Evolutionary conservation across 1,284 basidiomycete genomes (phyloP).

Genomic region (Cryptococcus floricola): DNA sequence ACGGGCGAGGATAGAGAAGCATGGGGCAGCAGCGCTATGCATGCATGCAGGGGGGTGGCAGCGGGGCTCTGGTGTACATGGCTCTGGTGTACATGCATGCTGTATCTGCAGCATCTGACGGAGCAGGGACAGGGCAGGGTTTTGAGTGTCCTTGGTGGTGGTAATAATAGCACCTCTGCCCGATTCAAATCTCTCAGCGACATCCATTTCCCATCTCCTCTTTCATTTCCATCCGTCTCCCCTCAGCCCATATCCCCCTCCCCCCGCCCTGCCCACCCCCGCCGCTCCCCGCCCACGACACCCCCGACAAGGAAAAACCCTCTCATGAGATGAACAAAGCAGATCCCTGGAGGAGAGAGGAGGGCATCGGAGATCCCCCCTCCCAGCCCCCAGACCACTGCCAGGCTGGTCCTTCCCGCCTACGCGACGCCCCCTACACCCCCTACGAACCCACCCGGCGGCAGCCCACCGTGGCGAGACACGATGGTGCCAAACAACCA

Average conservation of each 20-base stretch:
- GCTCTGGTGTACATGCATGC: background rate
- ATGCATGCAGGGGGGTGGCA: background rate
- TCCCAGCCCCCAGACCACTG: background rate
- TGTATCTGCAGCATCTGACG: background rate
- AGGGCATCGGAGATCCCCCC: background rate
- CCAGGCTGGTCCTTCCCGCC: background rate
- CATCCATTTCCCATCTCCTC: background rate
- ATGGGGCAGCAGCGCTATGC: background rate
- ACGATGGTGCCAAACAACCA: too few species aligned
- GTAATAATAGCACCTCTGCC: background rate
- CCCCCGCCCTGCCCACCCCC: too few species aligned
- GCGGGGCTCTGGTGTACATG: too few species aligned
- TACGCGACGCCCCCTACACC: background rate
- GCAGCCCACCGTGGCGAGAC: too few species aligned
- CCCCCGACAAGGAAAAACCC: background rate
- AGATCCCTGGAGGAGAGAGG: background rate
- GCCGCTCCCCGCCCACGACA: background rate
- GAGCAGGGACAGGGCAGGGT: background rate
- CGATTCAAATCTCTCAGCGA: background rate
- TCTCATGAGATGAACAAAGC: background rate
- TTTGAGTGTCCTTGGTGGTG: background rate
- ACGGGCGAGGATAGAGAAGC: background rate
- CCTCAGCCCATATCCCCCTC: background rate
- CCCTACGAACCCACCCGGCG: background rate
- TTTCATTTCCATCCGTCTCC: background rate